Percentiles rank a stretch among this genome's conserved stretches.
Evolutionary conservation across 768 basidiomycete genomes (phyloP).

Genomic region (Amanita rimosa): DNA sequence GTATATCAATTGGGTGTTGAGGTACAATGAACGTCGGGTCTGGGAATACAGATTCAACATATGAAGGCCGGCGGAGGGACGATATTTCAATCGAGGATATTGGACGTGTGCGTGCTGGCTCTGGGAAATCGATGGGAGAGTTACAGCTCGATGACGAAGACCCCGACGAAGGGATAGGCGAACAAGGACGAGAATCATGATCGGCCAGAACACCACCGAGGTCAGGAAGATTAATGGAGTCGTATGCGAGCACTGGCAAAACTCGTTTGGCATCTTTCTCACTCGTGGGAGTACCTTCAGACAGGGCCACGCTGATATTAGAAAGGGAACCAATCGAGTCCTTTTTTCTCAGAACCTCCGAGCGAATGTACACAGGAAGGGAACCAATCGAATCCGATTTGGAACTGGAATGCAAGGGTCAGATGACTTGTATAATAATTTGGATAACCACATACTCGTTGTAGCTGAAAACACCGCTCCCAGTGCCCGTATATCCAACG

Average conservation of each 20-base stretch:
- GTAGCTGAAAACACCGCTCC: constrained; percentile 15
- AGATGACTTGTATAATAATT: not conserved
- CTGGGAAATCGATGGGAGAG: constrained; percentile 13
- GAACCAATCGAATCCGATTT: constrained; percentile 18
- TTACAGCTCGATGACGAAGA: constrained; percentile 23
- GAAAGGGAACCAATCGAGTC: constrained; percentile 33
- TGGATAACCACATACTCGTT: constrained; percentile 12
- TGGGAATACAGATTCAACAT: not conserved
- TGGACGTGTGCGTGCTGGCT: constrained; percentile 15
- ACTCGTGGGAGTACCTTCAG: constrained; percentile 21
- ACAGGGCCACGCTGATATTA: constrained; percentile 16
- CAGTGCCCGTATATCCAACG: constrained; percentile 17
- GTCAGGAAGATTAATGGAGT: constrained; percentile 24
- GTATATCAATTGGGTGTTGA: not conserved
- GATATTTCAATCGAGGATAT: constrained; percentile 20
- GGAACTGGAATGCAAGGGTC: constrained; percentile 8
- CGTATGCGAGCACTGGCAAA: constrained; percentile 24
- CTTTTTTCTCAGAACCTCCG: constrained; percentile 31
- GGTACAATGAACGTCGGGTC: not conserved
- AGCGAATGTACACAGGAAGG: constrained; percentile 36
- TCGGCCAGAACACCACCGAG: constrained; percentile 28
- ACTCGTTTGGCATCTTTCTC: constrained; percentile 14
- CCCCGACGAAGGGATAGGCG: constrained; percentile 22
- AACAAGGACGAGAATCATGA: constrained; percentile 18
- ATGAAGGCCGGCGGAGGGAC: constrained; percentile 14